Base-by-base conservation (phyloP, 441 rosid genomes). In the Eruca vesicaria region DNA sequence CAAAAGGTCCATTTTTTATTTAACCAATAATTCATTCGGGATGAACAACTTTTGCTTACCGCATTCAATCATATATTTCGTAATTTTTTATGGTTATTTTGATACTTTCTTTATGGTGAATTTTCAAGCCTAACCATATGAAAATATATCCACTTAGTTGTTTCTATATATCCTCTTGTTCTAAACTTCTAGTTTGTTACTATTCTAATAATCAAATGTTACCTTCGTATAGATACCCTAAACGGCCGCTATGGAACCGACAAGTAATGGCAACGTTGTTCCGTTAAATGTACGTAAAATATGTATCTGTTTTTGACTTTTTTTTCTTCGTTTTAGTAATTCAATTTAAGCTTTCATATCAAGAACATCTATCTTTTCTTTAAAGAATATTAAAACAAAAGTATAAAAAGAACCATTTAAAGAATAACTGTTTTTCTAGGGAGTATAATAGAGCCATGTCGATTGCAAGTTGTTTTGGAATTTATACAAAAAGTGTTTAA, bases 181-280 rank as follows among this genome's bases (percentile, higher is more conserved):
- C 3, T n/a, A n/a, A 23, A 23, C 1, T 6, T 35, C n/a, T 58
- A 48, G 1, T 20, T 75, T 62, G 12, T 29, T 11, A n/a, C 36
- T 53, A 14, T 53, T 62, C 48, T 36, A 9, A 41, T 56, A 57
- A 20, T 28, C 18, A 28, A 7, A 18, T 74, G 45, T 53, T 35
- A 59, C 58, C 31, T 28, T 56, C 0, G 38, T 70, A 45, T 77
- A 84, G 89, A 65, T 75, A 80, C 48, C 60, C 78, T 66, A 79
- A 61, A 72, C 80, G 80, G 83, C 85, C 63, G 18, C 69, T 67
- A 73, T 76, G 90, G 89, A 81, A 62, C 64, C 80, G 48, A 43
- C 35, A 80, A 66, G 35, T 29, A 76, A 75, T 63, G 52, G 71
- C 79, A 36, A 76, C 63, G 83, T 79, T 80, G 79, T 57, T 66